A percentile compares a stretch with the other conserved stretches of the same genome.
Conservation (phyloP, 2,329 filamentous ascomycete species). For the Diaporthe sp. region DNA sequence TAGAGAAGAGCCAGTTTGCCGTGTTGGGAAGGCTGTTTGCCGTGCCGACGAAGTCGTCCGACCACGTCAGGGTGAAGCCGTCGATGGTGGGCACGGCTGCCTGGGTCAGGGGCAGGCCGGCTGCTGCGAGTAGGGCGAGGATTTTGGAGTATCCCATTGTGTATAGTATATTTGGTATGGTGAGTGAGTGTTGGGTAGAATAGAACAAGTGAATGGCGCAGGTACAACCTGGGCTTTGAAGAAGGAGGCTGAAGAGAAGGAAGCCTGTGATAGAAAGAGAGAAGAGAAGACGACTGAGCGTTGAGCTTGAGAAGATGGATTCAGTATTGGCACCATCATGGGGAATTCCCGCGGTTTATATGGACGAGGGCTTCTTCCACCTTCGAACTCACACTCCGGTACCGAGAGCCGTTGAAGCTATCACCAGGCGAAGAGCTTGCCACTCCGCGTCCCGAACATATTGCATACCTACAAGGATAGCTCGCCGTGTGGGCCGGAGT, state of each 20-base stretch:
- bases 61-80: slow-evolving; percentile 45
- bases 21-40: slow-evolving; percentile 36
- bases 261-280: slow-evolving; percentile 5
- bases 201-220: neutral
- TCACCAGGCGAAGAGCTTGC: slow-evolving; percentile 17
- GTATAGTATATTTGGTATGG: neutral
- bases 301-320: neutral
- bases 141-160: slow-evolving; percentile 21
- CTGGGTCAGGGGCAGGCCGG: slow-evolving; percentile 20
- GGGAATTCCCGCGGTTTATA: neutral
- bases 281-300: slow-evolving; percentile 11
- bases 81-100: slow-evolving; percentile 42
- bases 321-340: neutral
- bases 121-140: slow-evolving; percentile 15
- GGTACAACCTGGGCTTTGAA: slow-evolving; percentile 9
- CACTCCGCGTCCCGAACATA: slow-evolving; percentile 25
- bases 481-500: slow-evolving; percentile 6
- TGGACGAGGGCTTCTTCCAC: neutral
- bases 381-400: neutral
- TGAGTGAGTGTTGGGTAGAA: neutral
- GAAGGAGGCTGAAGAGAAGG: slow-evolving; percentile 16
- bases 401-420: slow-evolving; percentile 1
- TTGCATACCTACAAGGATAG: slow-evolving; percentile 16
- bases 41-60: slow-evolving; percentile 52
- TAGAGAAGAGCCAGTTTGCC: slow-evolving; percentile 20